Evolutionary conservation across 1,139 yeast species (phyloP).

Genomic region (Eremothecium gossypii): DNA sequence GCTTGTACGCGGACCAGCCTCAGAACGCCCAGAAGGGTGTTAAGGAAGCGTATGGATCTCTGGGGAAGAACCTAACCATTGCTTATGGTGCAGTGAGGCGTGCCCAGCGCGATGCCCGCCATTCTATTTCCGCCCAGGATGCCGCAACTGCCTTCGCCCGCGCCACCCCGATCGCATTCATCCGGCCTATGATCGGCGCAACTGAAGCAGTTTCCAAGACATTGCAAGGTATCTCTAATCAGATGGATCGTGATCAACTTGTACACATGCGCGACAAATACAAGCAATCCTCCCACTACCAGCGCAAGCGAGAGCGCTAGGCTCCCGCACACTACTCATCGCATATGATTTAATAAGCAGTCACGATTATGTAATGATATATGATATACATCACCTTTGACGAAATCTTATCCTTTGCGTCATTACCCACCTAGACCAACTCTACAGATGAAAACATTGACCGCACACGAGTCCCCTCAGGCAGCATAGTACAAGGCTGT

Average conservation of each 20-base stretch:
- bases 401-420: too few relatives aligned
- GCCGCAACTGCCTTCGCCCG: conserved; percentile 55
- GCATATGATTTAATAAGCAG: background rate
- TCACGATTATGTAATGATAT: too few relatives aligned
- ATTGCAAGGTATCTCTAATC: conserved; percentile 74
- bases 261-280: conserved; percentile 44
- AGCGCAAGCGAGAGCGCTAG: background rate
- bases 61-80: conserved; percentile 58
- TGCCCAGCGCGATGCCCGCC: conserved; percentile 52
- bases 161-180: conserved; percentile 70
- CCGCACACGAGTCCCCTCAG: too few relatives aligned
- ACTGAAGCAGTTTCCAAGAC: conserved; percentile 84
- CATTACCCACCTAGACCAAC: too few relatives aligned
- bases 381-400: too few relatives aligned
- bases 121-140: conserved; percentile 54
- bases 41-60: conserved; percentile 57
- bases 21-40: conserved; percentile 60
- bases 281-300: conserved; percentile 20
- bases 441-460: too few relatives aligned
- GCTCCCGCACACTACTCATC: background rate
- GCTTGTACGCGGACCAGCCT: conserved; percentile 85
- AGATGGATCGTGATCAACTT: conserved; percentile 56
- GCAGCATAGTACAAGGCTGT: too few relatives aligned
- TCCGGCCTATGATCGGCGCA: conserved; percentile 86
- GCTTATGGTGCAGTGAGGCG: conserved; percentile 57